Evolutionary conservation across 768 basidiomycete genomes (phyloP).

Genomic region (Russula emetica): DNA sequence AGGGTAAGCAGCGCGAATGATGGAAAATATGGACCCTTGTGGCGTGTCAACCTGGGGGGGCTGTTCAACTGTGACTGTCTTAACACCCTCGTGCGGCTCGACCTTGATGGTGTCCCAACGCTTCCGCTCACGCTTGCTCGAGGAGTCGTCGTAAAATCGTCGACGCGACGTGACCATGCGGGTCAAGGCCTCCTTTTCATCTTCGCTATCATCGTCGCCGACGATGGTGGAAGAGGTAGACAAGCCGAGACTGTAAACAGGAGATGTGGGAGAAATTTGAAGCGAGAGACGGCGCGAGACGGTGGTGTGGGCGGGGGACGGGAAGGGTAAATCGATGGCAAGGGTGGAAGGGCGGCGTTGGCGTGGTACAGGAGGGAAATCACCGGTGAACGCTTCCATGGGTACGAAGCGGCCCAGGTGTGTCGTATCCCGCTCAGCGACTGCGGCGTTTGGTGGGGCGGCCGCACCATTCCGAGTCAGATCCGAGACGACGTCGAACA

Average conservation of each 20-base stretch:
- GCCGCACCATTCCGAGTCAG: constrained; percentile 41
- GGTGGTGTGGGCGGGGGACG: constrained; percentile 37
- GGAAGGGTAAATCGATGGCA: constrained; percentile 37
- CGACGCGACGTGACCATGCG: constrained; percentile 27
- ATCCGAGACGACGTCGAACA: constrained; percentile 75
- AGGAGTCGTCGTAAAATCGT: constrained; percentile 8
- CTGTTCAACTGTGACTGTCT: constrained; percentile 20
- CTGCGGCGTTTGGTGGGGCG: constrained; percentile 31
- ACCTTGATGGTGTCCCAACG: constrained; percentile 34
- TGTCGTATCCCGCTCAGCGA: constrained; percentile 30
- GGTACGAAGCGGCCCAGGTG: constrained; percentile 40
- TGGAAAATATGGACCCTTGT: constrained; percentile 41
- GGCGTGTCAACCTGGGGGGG: constrained; percentile 22
- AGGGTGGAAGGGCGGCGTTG: constrained; percentile 40
- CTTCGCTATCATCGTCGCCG: constrained; percentile 42
- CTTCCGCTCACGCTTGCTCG: constrained; percentile 34
- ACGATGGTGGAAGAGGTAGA: constrained; percentile 32
- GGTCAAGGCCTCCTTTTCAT: constrained; percentile 39
- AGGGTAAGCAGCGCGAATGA: constrained; percentile 57
- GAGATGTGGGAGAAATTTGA: constrained; percentile 59
- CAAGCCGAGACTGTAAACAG: constrained; percentile 24
- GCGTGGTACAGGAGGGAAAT: constrained; percentile 21
- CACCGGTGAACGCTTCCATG: constrained; percentile 33
- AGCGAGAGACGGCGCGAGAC: constrained; percentile 47
- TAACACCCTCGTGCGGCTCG: constrained; percentile 29